Conservation (phyloP, 495 filamentous ascomycete species). For the Xylaria scruposa region DNA sequence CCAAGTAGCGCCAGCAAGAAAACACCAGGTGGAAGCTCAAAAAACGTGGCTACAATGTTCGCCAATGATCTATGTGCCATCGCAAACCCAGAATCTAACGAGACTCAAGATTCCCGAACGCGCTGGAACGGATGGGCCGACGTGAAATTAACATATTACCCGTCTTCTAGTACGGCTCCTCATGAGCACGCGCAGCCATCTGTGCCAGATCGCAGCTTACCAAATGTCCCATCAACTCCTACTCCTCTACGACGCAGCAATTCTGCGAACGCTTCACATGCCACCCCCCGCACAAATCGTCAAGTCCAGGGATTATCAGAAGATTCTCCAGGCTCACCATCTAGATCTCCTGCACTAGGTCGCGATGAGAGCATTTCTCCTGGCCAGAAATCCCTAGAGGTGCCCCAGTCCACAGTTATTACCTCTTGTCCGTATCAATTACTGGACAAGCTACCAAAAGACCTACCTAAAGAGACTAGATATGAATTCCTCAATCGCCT, state of each 20-base stretch:
- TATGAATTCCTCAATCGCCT: slow-evolving; percentile 89
- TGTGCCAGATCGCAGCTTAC: slow-evolving; percentile 33
- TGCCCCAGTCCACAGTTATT: slow-evolving; percentile 69
- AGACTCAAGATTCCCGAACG: slow-evolving; percentile 33
- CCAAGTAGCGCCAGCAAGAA: slow-evolving; percentile 66
- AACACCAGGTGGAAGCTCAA: slow-evolving; percentile 37
- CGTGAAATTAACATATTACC: slow-evolving; percentile 55
- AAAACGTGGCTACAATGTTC: slow-evolving; percentile 62
- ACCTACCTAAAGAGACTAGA: slow-evolving; percentile 72
- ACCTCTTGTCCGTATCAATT: slow-evolving; percentile 70
- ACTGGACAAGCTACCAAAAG: slow-evolving; percentile 64
- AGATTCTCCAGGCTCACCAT: slow-evolving; percentile 45
- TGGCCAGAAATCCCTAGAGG: slow-evolving; percentile 68
- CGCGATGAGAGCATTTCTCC: slow-evolving; percentile 62
- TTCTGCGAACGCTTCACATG: slow-evolving; percentile 42
- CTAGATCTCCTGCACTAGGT: slow-evolving; percentile 36
- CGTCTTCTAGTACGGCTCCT: slow-evolving; percentile 38
- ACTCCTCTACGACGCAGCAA: slow-evolving; percentile 57
- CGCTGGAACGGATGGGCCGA: slow-evolving; percentile 59
- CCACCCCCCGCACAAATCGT: slow-evolving; percentile 46
- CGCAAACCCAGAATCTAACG: slow-evolving; percentile 56
- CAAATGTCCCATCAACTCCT: slow-evolving; percentile 47
- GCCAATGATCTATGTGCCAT: slow-evolving; percentile 80
- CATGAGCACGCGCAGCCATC: slow-evolving; percentile 32
- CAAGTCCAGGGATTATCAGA: slow-evolving; percentile 36